Base-by-base conservation (phyloP, 352 stramenopile species). In the Phytophthora cryptogea region DNA sequence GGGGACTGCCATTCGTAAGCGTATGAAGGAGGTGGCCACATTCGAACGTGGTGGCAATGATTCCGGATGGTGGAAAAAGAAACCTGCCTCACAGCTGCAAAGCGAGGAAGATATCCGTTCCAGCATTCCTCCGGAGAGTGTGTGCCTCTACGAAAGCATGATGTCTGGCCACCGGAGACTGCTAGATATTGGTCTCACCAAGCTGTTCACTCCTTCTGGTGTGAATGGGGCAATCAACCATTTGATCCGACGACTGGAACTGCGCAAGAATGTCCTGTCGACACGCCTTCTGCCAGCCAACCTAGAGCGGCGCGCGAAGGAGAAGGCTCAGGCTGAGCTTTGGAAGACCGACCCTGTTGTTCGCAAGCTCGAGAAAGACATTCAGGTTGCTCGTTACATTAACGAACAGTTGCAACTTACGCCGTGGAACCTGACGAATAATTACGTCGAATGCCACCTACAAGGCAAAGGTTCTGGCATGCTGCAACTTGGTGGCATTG, bases 91-190 rank as follows among this genome's bases (percentile, higher is more conserved):
- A 3, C 71, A 86, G 49, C 56, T 92, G 6, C 80, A 83, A 42
- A 91, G 72, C 44, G 82, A 92, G 46, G 86, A 94, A 45, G 86
- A 90, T 40, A 89, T 91, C 39, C 76, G 79, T 16, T 78, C 78
- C 2, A 90, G 68, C 39, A 88, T 94, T 44, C 76, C 78, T 2
- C 86, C 86, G 11, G 86, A 94, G 55, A 88, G 77, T 20, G 86
- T 94, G 13, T 94, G 86, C 52, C 68, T 94, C 26, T 92, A 94
- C 56, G 86, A 94, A 60, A 93, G 81, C 33, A 92, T 92, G 83
- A 94, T 94, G 86, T 83, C 83, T 27, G 86, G 86, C n/a, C 83
- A 94, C 50, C 65, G 84, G 16, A 72, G 80, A 13, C 70, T 94
- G 5, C 52, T 93, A 30, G 86, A 94, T 64, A 89, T 89, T 53